Conservation (phyloP, 2,329 filamentous ascomycete species). For the Fusarium tuaranense region DNA sequence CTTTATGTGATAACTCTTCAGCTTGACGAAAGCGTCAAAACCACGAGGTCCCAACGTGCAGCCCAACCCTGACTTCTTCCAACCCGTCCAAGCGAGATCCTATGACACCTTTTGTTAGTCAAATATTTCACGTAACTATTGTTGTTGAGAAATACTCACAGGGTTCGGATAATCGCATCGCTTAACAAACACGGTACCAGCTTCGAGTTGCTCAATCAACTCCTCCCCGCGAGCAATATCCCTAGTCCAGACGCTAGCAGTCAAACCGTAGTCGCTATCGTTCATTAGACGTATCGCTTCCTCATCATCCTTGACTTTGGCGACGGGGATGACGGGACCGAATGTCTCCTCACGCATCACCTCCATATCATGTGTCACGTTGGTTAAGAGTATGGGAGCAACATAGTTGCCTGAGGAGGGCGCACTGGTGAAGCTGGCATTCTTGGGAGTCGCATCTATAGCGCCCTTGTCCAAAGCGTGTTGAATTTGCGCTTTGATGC, state of each 20-base stretch:
- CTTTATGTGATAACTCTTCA: not conserved
- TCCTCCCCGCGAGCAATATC: not conserved
- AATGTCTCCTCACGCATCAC: not conserved
- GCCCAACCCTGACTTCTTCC: slow-evolving; percentile 95
- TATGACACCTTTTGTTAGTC: slow-evolving; percentile 54
- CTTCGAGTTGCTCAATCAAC: not conserved
- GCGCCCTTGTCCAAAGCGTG: not conserved
- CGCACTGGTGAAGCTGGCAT: not conserved
- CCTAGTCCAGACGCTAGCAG: slow-evolving; percentile 55
- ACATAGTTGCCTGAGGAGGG: not conserved
- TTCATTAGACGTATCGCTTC: slow-evolving; percentile 91
- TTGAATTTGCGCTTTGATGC: not conserved
- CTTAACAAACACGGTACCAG: not conserved
- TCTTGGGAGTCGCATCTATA: not conserved
- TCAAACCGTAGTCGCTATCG: slow-evolving; percentile 90
- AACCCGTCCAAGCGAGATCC: slow-evolving; percentile 94
- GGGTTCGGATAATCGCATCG: not conserved
- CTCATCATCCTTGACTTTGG: slow-evolving; percentile 83
- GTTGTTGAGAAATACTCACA: not conserved
- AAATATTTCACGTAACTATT: not conserved
- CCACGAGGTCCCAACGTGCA: slow-evolving; percentile 88
- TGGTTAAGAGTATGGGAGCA: not conserved
- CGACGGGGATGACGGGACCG: slow-evolving; percentile 84
- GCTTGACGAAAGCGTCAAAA: slow-evolving; percentile 92
- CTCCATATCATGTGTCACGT: not conserved